Percentiles rank a stretch among this genome's conserved stretches.
Conservation (phyloP, 2,329 filamentous ascomycete genomes). For the Blumeriella jaapii region DNA sequence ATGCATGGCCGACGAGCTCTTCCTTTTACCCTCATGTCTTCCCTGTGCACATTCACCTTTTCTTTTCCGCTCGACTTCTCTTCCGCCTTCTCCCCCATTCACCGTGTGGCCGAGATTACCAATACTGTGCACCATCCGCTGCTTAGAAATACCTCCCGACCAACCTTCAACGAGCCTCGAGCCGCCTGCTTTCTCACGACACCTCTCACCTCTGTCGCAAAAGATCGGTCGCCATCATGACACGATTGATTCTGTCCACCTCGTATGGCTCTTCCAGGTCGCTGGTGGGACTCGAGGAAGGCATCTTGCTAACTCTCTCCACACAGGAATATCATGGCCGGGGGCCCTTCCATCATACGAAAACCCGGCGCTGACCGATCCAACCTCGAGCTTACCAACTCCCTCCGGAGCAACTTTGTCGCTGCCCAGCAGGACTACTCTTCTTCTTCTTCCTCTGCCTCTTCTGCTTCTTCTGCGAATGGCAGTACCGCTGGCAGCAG, state of each 20-base stretch:
- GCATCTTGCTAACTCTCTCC: slow-evolving; percentile 9
- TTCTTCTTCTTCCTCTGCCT: slow-evolving; percentile 24
- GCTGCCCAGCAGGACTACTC: slow-evolving; percentile 56
- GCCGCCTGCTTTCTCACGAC: no score
- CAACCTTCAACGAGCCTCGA: background rate
- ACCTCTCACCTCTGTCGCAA: no score
- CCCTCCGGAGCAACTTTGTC: slow-evolving; percentile 72
- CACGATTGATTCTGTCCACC: slow-evolving; percentile 76
- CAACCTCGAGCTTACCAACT: slow-evolving; percentile 85
- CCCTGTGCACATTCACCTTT: no score
- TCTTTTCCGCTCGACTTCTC: no score
- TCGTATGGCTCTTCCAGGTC: slow-evolving; percentile 45
- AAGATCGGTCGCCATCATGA: slow-evolving; percentile 44
- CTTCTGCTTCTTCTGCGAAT: slow-evolving; percentile 26
- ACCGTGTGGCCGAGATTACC: no score
- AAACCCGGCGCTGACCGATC: slow-evolving; percentile 70
- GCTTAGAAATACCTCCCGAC: slow-evolving; percentile 4
- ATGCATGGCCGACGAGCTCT: no score
- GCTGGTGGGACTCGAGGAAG: background rate
- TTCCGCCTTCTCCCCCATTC: no score
- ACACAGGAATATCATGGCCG: slow-evolving; percentile 47
- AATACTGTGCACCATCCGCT: no score
- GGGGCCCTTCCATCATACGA: slow-evolving; percentile 72
- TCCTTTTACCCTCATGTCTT: no score
- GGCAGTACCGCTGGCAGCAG: slow-evolving; percentile 21